These are phyloP conservation scores for Picea abies DNA, from an alignment of 83 land plant species.

Conservation along the genomic window DNA sequence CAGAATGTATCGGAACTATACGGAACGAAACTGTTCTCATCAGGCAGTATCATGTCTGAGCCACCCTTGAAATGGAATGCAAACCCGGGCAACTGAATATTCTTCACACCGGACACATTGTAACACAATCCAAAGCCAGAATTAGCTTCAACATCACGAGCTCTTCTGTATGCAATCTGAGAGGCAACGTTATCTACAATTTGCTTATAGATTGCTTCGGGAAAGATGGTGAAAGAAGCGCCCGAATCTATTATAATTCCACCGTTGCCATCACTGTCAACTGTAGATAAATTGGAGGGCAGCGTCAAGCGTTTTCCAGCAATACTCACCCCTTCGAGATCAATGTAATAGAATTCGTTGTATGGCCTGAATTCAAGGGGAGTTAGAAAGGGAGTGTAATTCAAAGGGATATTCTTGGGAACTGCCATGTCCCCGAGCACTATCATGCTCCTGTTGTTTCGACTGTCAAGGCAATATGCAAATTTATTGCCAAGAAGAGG, in stretches of 20 bases:
- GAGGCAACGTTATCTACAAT: too few species aligned
- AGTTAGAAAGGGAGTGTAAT: slow-evolving; percentile 36
- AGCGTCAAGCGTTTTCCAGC: slow-evolving; percentile 39
- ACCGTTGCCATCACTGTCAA: slow-evolving; percentile 35
- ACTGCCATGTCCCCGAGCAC: slow-evolving; percentile 21
- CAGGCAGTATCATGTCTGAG: too few species aligned
- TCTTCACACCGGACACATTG: too few species aligned
- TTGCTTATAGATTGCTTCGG: background rate
- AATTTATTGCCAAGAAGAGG: slow-evolving; percentile 19
- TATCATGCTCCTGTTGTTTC: slow-evolving; percentile 23
- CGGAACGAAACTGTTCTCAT: too few species aligned
- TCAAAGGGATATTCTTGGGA: background rate
- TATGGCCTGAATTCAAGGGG: too few species aligned
- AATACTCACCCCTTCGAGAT: slow-evolving; percentile 34
- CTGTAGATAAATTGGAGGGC: slow-evolving; percentile 22
- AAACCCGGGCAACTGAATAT: too few species aligned
- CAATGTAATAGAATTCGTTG: slow-evolving; percentile 41
- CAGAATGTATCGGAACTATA: too few species aligned
- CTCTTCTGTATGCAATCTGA: too few species aligned
- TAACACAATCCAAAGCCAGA: too few species aligned
- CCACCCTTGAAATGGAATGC: too few species aligned
- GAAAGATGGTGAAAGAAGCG: slow-evolving; percentile 9
- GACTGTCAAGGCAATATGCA: slow-evolving; percentile 51
- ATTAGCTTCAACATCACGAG: slow-evolving; percentile 17
- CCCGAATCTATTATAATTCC: slow-evolving; percentile 65